A percentile compares a stretch with the other conserved stretches of the same genome.
These are phyloP conservation scores for Dendrobium officinale DNA, from an alignment of 106 monocot genomes.

Conservation along the genomic window DNA sequence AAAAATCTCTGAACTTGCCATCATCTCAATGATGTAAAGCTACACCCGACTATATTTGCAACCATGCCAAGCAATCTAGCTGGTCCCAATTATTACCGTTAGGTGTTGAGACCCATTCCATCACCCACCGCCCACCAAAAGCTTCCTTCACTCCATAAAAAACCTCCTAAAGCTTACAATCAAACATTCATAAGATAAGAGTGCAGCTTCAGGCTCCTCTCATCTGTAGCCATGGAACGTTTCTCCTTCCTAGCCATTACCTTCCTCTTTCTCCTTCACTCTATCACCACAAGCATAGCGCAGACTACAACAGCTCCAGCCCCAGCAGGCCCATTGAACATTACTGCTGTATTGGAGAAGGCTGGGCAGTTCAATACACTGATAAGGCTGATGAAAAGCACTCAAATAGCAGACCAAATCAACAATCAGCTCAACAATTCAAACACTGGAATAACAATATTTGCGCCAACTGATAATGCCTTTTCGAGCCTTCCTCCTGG, in stretches of 20 bases:
- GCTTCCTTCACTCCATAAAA: neutral
- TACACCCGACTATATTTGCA: slow-evolving; percentile 4
- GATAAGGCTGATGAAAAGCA: slow-evolving; percentile 53
- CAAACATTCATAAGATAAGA: neutral
- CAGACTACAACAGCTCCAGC: slow-evolving; percentile 42
- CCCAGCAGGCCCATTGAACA: slow-evolving; percentile 48
- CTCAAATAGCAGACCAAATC: slow-evolving; percentile 58
- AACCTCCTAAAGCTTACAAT: neutral
- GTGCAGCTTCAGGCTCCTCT: neutral
- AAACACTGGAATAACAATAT: slow-evolving; percentile 53
- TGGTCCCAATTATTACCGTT: slow-evolving; percentile 6
- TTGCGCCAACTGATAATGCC: slow-evolving; percentile 81
- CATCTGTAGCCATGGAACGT: slow-evolving; percentile 2
- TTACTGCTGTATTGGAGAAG: slow-evolving; percentile 68
- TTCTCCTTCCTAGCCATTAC: slow-evolving; percentile 2
- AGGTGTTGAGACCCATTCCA: slow-evolving; percentile 13
- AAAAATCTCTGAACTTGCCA: neutral
- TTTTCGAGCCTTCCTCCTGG: slow-evolving; percentile 69
- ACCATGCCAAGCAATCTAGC: slow-evolving; percentile 16
- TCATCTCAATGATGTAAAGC: neutral
- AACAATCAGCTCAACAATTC: slow-evolving; percentile 73
- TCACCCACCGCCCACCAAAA: slow-evolving; percentile 4
- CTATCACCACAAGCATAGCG: slow-evolving; percentile 7
- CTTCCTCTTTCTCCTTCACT: slow-evolving; percentile 10
- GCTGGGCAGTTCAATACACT: slow-evolving; percentile 66